phyloP scores from a whole-genome alignment of 768 basidiomycete species.

The Galerina sulciceps region DNA sequence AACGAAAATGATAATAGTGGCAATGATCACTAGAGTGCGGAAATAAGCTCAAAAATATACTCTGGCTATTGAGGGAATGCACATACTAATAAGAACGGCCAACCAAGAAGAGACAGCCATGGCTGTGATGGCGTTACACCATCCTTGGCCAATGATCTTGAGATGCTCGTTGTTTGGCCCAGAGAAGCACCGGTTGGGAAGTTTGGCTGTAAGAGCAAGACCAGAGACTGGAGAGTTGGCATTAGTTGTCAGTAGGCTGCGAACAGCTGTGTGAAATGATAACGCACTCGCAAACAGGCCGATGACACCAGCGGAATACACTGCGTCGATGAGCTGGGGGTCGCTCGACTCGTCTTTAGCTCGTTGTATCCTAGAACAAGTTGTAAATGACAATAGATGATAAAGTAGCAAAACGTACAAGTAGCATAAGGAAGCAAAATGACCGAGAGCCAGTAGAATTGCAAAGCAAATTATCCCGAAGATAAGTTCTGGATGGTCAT shows the following conservation, averaged over 20 bases:
- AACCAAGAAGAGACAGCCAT: conserved; percentile 33
- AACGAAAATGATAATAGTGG: conserved; percentile 25
- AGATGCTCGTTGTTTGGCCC: conserved; percentile 24
- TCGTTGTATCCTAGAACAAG: conserved; percentile 22
- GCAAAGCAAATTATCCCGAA: conserved; percentile 30
- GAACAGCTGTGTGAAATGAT: not conserved
- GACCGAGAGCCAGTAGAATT: conserved; percentile 30
- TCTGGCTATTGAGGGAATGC: not conserved
- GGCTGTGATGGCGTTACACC: conserved; percentile 28
- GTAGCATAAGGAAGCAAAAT: conserved; percentile 32
- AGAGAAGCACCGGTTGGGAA: conserved; percentile 29
- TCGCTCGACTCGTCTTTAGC: conserved; percentile 32
- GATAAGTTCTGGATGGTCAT: conserved; percentile 22
- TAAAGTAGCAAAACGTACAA: conserved; percentile 19
- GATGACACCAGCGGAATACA: conserved; percentile 26
- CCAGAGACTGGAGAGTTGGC: conserved; percentile 24
- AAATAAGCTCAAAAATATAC: not conserved
- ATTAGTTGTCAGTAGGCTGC: not conserved
- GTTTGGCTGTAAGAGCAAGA: conserved; percentile 27
- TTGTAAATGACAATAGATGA: not conserved
- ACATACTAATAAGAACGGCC: conserved; percentile 27
- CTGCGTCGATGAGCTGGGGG: conserved; percentile 27
- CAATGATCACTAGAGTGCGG: conserved; percentile 27
- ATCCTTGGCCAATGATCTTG: conserved; percentile 24
- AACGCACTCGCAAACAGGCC: conserved; percentile 30